Evolutionary conservation across 1,139 yeast genomes (phyloP).

Genomic region (Debaryomyces psychrophilus): DNA sequence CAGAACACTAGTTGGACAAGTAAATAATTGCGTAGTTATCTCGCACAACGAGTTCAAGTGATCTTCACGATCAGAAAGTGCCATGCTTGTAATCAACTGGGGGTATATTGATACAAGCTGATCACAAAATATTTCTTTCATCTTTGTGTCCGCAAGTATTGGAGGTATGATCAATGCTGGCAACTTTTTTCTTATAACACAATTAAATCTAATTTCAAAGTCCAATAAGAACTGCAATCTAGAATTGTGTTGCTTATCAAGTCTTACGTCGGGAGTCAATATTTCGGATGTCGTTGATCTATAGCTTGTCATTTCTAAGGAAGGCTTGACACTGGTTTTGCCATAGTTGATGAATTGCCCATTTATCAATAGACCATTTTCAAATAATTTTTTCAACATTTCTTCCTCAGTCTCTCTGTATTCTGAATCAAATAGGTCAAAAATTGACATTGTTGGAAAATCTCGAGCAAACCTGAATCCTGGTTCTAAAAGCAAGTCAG

Average conservation of each 20-base stretch:
- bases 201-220: slow-evolving; percentile 61
- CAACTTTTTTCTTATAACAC: slow-evolving; percentile 48
- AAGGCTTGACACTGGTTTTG: slow-evolving; percentile 17
- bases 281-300: slow-evolving; percentile 6
- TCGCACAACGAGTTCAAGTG: slow-evolving; percentile 56
- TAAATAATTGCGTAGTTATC: slow-evolving; percentile 62
- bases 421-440: slow-evolving; percentile 1
- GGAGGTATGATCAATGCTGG: slow-evolving; percentile 55
- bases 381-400: slow-evolving; percentile 26
- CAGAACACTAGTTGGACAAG: slow-evolving; percentile 61
- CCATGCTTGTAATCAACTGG: slow-evolving; percentile 48
- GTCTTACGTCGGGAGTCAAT: slow-evolving; percentile 8
- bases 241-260: slow-evolving; percentile 30
- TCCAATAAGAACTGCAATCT: slow-evolving; percentile 55
- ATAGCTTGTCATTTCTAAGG: slow-evolving; percentile 3
- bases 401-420: slow-evolving; percentile 3
- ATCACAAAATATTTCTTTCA: slow-evolving; percentile 51
- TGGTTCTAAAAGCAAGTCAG: slow-evolving; percentile 35
- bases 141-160: slow-evolving; percentile 49
- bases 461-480: slow-evolving; percentile 28
- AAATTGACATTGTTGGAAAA: slow-evolving; percentile 27
- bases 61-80: slow-evolving; percentile 66
- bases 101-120: slow-evolving; percentile 63
- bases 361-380: slow-evolving; percentile 35
- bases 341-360: slow-evolving; percentile 33